A percentile compares a stretch with the other conserved stretches of the same genome.
Conservation (phyloP, 2,329 filamentous ascomycete species). For the Piedraia hortae region DNA sequence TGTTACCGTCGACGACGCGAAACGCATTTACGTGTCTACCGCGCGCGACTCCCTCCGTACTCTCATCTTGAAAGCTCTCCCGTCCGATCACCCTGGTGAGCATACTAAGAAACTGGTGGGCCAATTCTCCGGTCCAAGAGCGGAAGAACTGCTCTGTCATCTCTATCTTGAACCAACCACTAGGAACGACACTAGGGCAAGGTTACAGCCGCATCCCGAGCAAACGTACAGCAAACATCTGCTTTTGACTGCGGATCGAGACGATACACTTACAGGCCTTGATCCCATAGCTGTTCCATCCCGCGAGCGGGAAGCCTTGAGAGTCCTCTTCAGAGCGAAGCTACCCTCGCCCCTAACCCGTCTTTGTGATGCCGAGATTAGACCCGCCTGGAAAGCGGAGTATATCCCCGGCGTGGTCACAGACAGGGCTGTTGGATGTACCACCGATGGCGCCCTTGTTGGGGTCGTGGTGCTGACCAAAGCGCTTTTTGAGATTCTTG, state of each 20-base stretch:
- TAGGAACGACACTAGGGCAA: background rate
- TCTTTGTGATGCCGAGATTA: conserved; percentile 23
- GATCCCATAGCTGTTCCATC: background rate
- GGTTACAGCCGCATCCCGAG: too few relatives aligned
- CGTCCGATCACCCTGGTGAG: background rate
- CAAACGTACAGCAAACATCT: too few relatives aligned
- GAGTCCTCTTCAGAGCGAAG: conserved; percentile 16
- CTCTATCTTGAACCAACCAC: conserved; percentile 3
- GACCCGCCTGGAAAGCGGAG: conserved; percentile 13
- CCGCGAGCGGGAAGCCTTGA: conserved; percentile 4
- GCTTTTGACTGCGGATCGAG: too few relatives aligned
- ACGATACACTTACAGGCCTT: conserved; percentile 8
- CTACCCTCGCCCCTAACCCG: conserved; percentile 17
- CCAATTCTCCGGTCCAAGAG: conserved; percentile 3
- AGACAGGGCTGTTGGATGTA: conserved; percentile 23
- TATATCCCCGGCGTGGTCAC: conserved; percentile 15
- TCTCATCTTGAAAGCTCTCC: conserved; percentile 16
- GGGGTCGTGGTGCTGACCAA: conserved; percentile 42
- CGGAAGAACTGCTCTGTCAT: conserved; percentile 6
- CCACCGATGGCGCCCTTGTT: conserved; percentile 24
- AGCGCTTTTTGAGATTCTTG: too few relatives aligned
- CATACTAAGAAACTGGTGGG: background rate
- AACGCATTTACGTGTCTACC: conserved; percentile 27
- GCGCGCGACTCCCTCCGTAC: conserved; percentile 25
- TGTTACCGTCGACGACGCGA: conserved; percentile 18